These are phyloP conservation scores for Spizellomyces sp. DNA, from an alignment of 192 early-diverging fungal genomes.

Conservation along the genomic window DNA sequence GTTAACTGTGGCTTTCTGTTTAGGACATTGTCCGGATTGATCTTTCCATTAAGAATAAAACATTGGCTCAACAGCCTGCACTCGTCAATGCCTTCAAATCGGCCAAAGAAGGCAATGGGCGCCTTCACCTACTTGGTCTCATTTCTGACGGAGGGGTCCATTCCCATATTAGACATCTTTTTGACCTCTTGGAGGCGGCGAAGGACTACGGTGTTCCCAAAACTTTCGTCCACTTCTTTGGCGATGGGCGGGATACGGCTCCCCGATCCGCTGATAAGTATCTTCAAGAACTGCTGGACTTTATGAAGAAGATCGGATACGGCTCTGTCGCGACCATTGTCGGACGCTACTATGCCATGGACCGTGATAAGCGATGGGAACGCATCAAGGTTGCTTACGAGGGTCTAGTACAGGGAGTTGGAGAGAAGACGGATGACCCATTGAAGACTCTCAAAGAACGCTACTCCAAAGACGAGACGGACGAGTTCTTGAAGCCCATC, in stretches of 20 bases:
- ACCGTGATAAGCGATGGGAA: conserved; percentile 99
- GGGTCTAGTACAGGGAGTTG: conserved; percentile 72
- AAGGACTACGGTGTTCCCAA: conserved; percentile 82
- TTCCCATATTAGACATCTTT: conserved; percentile 90
- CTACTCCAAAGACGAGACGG: conserved; percentile 90
- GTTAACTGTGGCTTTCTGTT: neutral
- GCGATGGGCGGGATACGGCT: conserved; percentile 96
- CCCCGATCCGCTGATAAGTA: conserved; percentile 87
- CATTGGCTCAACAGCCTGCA: conserved; percentile 70
- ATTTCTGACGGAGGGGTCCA: conserved; percentile 99
- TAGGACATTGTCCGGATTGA: conserved; percentile 98
- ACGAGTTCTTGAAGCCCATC: conserved; percentile 99
- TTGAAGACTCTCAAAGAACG: conserved; percentile 76
- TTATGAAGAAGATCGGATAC: conserved; percentile 59
- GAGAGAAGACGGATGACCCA: conserved; percentile 66
- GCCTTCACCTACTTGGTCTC: conserved; percentile 92
- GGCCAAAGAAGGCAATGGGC: conserved; percentile 82
- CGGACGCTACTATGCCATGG: conserved; percentile 99
- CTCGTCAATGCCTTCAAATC: conserved; percentile 82
- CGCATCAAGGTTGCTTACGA: conserved; percentile 94
- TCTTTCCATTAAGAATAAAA: conserved; percentile 82
- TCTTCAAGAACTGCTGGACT: conserved; percentile 70
- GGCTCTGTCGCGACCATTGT: conserved; percentile 90
- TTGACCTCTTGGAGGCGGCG: conserved; percentile 79
- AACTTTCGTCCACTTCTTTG: conserved; percentile 94